These are phyloP conservation scores for Mortierella sp. DNA, from an alignment of 371 early-diverging fungal species.

Conservation along the genomic window DNA sequence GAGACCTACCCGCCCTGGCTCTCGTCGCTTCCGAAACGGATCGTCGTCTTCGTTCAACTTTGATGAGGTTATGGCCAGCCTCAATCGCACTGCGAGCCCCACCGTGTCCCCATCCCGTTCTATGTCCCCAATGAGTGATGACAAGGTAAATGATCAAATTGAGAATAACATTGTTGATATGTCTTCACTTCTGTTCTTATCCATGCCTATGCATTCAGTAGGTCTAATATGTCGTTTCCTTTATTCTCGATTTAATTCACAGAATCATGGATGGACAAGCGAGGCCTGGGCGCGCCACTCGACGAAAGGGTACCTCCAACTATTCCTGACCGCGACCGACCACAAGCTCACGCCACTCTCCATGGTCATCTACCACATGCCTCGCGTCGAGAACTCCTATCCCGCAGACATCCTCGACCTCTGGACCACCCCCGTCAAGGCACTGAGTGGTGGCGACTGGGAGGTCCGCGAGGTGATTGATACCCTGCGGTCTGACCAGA, in stretches of 20 bases:
- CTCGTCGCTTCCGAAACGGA: no score
- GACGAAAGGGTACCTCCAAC: background rate
- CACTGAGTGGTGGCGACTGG: background rate
- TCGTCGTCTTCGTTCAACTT: no score
- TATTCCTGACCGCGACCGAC: background rate
- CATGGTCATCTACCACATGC: slow-evolving; percentile 34
- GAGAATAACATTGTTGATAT: no score
- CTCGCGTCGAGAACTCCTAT: background rate
- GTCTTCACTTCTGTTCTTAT: no score
- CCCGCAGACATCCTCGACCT: background rate
- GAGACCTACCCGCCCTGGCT: background rate
- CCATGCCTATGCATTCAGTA: no score
- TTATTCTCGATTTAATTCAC: no score
- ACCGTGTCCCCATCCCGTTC: no score
- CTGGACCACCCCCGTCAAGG: slow-evolving; percentile 24
- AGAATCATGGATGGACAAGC: background rate
- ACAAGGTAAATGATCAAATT: no score
- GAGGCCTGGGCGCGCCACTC: background rate
- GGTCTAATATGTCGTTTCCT: no score
- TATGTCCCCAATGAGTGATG: no score
- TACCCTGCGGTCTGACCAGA: slow-evolving; percentile 29
- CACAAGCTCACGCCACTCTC: slow-evolving; percentile 20
- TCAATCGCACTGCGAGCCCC: no score
- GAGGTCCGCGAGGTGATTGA: background rate
- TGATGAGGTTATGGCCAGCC: no score